Base-by-base conservation (phyloP, 306 rosid species). In the Dryas drummondii region DNA sequence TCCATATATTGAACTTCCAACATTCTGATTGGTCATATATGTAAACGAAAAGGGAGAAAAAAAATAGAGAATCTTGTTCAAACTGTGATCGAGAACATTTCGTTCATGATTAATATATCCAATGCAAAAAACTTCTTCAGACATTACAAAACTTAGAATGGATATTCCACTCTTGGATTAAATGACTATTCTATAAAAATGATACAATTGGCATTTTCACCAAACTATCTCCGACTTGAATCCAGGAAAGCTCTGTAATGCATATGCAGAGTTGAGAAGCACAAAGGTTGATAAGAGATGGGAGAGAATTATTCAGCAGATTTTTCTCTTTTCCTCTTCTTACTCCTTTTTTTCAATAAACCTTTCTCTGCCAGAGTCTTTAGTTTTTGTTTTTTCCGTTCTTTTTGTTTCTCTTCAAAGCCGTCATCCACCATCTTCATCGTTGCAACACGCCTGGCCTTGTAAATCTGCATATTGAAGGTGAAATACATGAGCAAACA, bases 361-460 rank as follows among this genome's bases (percentile, higher is more conserved):
- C 97, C 97, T 84, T 86, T 94, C 81, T 82, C 96, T 37, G 82
- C 71, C 32, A 88, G 83, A 37, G 89, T 86, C 84, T 81, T 83
- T 48, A 71, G 48, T 66, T 91, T 91, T 85, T 88, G 96, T 64
- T 84, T 86, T 78, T 88, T 88, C 64, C 96, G 82, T 71, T 87
- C 94, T 68, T 91, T 77, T 22, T 85, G 94, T 80, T 80, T 87
- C 85, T 91, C 91, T 58, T 86, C 91, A 79, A 90, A 94, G 46
- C 93, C 97, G 71, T 89, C 94, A 80, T 91, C 94, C 79, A 85
- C 66, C 94, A 94, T 91, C 75, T 85, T 91, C 93, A 94, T 94
- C 46, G 44, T 75, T 19, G 93, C 97, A 46, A 88, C 94, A 55
- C 86, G 87, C 71, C 83, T 88, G 45, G 97, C 98, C 66, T 82